Evolutionary conservation across 768 basidiomycete genomes (phyloP), one percentile per base, ranked within the genome.

Genomic region (Fistulinella prunicolor): DNA sequence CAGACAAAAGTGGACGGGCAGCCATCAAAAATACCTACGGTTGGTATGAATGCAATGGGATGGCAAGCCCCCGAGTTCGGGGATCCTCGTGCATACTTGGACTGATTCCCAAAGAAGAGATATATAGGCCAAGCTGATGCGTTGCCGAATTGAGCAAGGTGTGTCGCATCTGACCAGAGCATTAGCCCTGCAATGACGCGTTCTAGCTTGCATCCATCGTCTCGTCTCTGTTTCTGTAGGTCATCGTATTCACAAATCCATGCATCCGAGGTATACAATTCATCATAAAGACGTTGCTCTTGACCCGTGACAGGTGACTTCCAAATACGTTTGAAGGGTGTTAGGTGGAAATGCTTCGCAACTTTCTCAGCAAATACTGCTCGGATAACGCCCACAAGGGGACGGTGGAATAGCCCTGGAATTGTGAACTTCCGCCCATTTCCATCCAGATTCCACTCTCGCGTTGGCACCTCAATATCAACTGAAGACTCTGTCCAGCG

Each of bases 71-170:
- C 55, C 0, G 60, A 59, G 8, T 51, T 57, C 2, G 70, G 71
- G 13, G 57, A 54, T 2, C 51, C 51, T 1, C 65, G 57, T 3
- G 59, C 47, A 41, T 75, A 76, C 51, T 78, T 79, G 0, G 72
- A 73, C 8, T 65, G 56, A 40, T 71, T 72, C 1, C 72, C 73
- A 24, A 74, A 62, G 37, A 26, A 40, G 4, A 36, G 35, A 16
- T 36, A 50, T 39, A 50, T 3, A 0, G 49, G 49, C 53, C 53
- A 54, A 0, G 46, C 47, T 8, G 29, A 50, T 3, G 56, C 46
- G 1, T 54, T 48, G 0, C 58, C 46, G 24, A 60, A 60, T 30
- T 53, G 54, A 0, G 51, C 40, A 2, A 58, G 49, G 1, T 54
- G 57, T 0, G 56, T 63, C 0, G 50, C 39, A 24, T 63, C 62